Percentiles rank a stretch among this genome's conserved stretches.
These are phyloP conservation scores for Begonia loranthoides DNA, from an alignment of 306 rosid genomes.

Conservation along the genomic window DNA sequence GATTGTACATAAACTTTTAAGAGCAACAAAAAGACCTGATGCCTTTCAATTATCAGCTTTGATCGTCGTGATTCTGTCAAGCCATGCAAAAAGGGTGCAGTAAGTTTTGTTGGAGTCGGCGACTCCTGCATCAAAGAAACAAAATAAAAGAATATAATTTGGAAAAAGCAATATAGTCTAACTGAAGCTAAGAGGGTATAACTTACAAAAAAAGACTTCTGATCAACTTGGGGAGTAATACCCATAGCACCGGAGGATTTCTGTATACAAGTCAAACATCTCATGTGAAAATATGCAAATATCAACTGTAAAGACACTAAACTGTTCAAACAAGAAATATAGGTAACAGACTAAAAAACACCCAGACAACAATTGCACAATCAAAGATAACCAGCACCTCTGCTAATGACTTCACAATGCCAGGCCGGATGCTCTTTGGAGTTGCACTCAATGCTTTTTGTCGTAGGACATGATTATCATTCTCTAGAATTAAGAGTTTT, in stretches of 20 bases:
- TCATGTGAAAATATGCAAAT: not conserved
- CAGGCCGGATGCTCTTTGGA: slow-evolving; percentile 53
- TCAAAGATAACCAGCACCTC: slow-evolving; percentile 28
- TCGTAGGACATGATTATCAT: slow-evolving; percentile 76
- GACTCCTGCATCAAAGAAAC: slow-evolving; percentile 51
- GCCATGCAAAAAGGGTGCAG: slow-evolving; percentile 38
- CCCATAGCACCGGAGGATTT: slow-evolving; percentile 46
- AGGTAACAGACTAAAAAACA: no score
- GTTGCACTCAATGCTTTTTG: slow-evolving; percentile 60
- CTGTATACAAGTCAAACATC: slow-evolving; percentile 24
- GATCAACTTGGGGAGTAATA: slow-evolving; percentile 26
- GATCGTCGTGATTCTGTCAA: slow-evolving; percentile 72
- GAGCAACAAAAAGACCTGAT: slow-evolving; percentile 42
- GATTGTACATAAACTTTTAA: slow-evolving; percentile 2
- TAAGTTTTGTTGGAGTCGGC: slow-evolving; percentile 76
- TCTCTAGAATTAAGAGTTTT: slow-evolving; percentile 52
- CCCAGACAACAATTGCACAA: no score
- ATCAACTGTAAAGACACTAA: no score
- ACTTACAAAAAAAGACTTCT: slow-evolving; percentile 63
- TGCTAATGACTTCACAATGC: slow-evolving; percentile 40
- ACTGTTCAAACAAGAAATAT: no score
- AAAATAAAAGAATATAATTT: slow-evolving; percentile 3
- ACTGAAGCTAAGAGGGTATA: slow-evolving; percentile 3
- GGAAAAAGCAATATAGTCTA: slow-evolving; percentile 1
- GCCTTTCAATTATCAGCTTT: slow-evolving; percentile 61